Evolutionary conservation across 805 yeast genomes (phyloP), one percentile per base, ranked within the genome.

Genomic region (Ascoidea tarda): DNA sequence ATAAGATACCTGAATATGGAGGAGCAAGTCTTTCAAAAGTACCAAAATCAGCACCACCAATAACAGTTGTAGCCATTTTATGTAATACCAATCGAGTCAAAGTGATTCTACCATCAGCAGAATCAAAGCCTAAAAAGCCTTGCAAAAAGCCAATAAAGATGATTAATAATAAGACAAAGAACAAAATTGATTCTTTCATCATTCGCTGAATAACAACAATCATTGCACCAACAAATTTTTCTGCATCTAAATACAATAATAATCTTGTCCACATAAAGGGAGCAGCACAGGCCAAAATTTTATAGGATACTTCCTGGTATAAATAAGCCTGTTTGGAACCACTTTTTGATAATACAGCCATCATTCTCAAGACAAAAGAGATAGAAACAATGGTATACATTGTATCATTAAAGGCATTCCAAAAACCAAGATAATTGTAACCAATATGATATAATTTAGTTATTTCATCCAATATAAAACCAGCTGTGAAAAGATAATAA

Each of bases 101-200:
- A 58, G 86, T 91, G 53, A 82, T 70, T 56, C 77, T 79, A 58
- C 96, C 96, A 65, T 88, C 96, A 3, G 93, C 84, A 45, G 87
- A 83, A 66, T 88, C 96, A 52, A 88, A 70, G 8, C 96, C 96
- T 46, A 88, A 66, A 64, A 88, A 87, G 0, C 95, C 96, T 63
- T 88, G 96, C 52, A 86, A 68, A 67, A 88, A 88, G 0, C 96
- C 96, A 49, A 84, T 63, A 56, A 84, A 79, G 46, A 88, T 81
- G 54, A 87, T 77, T 6, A 75, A 69, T 52, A 88, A 70, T 57
- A 88, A 68, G 49, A 85, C 84, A 62, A 88, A 88, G 69, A 88
- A 88, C 16, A 87, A 74, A 16, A 87, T 65, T 2, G 93, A 82
- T 64, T 88, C 96, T 60, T 83, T 81, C 87, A 88, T 82, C 88